Conservation (phyloP, 768 basidiomycete species). For the Xerocomus brunneocitrinus region DNA sequence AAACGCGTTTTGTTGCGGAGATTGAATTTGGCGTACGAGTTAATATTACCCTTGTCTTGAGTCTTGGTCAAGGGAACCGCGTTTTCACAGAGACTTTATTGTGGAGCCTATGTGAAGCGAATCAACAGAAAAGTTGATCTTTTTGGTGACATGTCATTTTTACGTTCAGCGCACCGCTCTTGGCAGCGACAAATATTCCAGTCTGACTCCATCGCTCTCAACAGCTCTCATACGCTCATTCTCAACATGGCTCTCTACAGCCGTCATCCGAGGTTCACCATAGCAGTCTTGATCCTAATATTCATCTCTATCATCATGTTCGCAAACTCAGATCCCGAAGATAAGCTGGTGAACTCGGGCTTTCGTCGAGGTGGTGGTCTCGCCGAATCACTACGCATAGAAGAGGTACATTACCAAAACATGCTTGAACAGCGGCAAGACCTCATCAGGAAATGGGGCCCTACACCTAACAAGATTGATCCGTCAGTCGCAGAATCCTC, state of each 20-base stretch:
- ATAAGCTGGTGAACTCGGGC: conserved; percentile 3
- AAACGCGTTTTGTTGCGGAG: conserved; percentile 35
- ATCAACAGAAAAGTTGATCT: no score
- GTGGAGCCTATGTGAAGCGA: no score
- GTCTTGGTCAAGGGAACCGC: no score
- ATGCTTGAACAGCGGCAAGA: conserved; percentile 38
- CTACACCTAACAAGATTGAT: conserved; percentile 42
- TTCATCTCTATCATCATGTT: conserved; percentile 28
- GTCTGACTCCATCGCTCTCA: background rate
- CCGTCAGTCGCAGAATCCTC: conserved; percentile 14
- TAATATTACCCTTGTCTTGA: no score
- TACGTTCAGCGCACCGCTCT: no score
- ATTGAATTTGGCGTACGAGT: conserved; percentile 10
- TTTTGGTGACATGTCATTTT: no score
- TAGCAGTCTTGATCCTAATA: conserved; percentile 23
- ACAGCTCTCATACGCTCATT: conserved; percentile 12
- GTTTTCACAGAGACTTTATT: no score
- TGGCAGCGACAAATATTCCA: background rate
- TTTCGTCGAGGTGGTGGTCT: conserved; percentile 7
- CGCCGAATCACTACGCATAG: conserved; percentile 10
- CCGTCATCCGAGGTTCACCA: conserved; percentile 30
- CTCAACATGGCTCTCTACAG: conserved; percentile 22
- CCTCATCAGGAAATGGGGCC: conserved; percentile 55
- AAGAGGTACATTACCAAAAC: conserved; percentile 37
- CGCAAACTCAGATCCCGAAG: conserved; percentile 15